Conservation (phyloP, 176 grass and related monocot species). For the Musa schizocarpa region DNA sequence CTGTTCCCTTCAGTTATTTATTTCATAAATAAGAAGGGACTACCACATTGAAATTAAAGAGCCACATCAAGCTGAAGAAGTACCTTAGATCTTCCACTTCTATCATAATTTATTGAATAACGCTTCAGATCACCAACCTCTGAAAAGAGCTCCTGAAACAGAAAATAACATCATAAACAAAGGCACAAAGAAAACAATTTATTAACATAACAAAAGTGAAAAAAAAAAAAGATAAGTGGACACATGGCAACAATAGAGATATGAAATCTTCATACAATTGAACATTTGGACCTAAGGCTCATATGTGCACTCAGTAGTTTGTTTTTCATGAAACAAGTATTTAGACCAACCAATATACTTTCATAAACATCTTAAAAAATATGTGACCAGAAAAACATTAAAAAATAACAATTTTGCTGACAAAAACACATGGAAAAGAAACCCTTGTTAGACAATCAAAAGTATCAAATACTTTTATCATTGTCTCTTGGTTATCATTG, state of each 20-base stretch:
- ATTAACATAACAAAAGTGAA: not conserved
- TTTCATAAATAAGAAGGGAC: not conserved
- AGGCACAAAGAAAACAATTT: not conserved
- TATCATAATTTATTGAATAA: slow-evolving; percentile 59
- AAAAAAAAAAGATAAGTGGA: not conserved
- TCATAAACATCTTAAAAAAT: not conserved
- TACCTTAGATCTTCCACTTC: slow-evolving; percentile 96
- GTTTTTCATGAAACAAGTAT: not conserved
- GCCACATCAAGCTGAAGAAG: not conserved
- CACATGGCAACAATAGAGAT: too few relatives aligned
- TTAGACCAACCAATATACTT: not conserved
- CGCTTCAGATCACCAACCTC: slow-evolving; percentile 91
- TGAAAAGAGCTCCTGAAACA: slow-evolving; percentile 71
- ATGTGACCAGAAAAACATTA: not conserved
- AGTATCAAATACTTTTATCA: not conserved
- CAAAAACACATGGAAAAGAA: not conserved
- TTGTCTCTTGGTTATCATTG: not conserved
- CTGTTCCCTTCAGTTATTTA: slow-evolving; percentile 53
- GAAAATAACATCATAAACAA: not conserved
- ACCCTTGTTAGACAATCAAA: not conserved
- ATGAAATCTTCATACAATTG: too few relatives aligned
- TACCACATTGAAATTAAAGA: not conserved
- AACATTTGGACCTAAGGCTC: too few relatives aligned
- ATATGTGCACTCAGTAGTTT: not conserved
- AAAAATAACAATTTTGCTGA: not conserved